Evolutionary conservation across 2,329 filamentous ascomycete genomes (phyloP).

Genomic region (Pochonia chlamydosporia): DNA sequence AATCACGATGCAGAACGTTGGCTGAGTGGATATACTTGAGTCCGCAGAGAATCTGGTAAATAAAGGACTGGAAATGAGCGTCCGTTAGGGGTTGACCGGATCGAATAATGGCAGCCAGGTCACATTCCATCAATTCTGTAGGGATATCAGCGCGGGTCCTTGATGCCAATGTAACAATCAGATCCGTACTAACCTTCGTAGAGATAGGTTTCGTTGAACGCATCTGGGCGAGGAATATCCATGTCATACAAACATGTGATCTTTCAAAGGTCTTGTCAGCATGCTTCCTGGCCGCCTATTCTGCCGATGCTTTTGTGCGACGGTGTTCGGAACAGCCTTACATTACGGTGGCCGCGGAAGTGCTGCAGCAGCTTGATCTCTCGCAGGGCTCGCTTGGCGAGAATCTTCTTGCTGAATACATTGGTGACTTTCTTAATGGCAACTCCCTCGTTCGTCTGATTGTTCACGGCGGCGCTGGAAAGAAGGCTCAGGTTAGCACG

Average conservation of each 20-base stretch:
- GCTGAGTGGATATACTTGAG: constrained; percentile 99
- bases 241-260: constrained; percentile 99
- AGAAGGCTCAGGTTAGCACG: constrained; percentile 6
- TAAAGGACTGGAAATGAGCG: constrained; percentile 98
- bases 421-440: constrained; percentile 99
- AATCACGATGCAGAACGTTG: constrained; percentile 91
- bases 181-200: constrained; percentile 73
- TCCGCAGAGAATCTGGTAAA: constrained; percentile 98
- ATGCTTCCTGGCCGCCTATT: neutral
- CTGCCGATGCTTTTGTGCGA: neutral
- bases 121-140: constrained; percentile 96
- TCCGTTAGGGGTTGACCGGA: constrained; percentile 96
- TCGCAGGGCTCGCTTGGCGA: constrained; percentile 93
- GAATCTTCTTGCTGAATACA: constrained; percentile 99
- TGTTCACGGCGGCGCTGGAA: constrained; percentile 81
- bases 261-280: constrained; percentile 38
- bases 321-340: constrained; percentile 36
- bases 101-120: constrained; percentile 94
- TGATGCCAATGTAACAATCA: no score
- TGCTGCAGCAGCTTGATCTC: constrained; percentile 99
- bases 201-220: constrained; percentile 98
- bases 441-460: constrained; percentile 83
- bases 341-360: constrained; percentile 85
- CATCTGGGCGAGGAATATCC: constrained; percentile 95
- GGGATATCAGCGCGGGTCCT: neutral